phyloP scores from a whole-genome alignment of 2,329 filamentous ascomycete species.

The Fusarium ambrosium region DNA sequence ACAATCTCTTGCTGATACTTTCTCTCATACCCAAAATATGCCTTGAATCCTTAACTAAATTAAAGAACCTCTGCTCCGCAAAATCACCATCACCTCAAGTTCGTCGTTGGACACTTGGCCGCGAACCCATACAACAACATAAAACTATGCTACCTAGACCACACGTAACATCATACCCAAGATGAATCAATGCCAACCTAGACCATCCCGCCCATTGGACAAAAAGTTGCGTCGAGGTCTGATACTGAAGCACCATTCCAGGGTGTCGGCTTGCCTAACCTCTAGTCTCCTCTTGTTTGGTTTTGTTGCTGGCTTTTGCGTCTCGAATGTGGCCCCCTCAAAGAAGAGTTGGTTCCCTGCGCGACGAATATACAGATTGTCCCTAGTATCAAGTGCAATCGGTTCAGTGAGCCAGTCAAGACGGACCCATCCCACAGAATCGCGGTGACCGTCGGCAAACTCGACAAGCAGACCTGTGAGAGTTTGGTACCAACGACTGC shows the following conservation, averaged over 20 bases:
- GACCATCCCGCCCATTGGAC: background rate
- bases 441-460: background rate
- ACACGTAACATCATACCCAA: background rate
- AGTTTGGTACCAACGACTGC: background rate
- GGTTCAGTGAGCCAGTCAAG: background rate
- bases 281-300: background rate
- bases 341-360: background rate
- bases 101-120: background rate
- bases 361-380: background rate
- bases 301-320: background rate
- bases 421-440: background rate
- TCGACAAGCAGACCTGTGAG: background rate
- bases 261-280: background rate
- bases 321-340: background rate
- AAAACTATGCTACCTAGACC: background rate
- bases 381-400: background rate
- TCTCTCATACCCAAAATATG: background rate
- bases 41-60: background rate
- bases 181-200: background rate
- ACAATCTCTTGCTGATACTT: background rate
- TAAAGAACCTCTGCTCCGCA: background rate
- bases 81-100: background rate
- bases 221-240: background rate
- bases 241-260: background rate
- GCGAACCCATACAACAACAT: background rate